Conservation (phyloP, 805 yeast species). For the Alloascoidea africana region DNA sequence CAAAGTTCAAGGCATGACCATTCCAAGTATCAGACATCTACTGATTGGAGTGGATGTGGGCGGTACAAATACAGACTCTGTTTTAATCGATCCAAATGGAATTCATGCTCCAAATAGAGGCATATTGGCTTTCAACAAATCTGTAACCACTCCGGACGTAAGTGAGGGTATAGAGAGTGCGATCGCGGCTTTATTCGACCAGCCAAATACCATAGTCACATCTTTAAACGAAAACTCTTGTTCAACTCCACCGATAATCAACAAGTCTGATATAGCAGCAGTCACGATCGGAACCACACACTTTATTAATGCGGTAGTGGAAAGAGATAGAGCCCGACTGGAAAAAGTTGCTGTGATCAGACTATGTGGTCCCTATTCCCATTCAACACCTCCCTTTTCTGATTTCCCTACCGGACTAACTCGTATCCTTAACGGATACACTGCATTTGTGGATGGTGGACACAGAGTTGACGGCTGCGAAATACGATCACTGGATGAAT, state of each 20-base stretch:
- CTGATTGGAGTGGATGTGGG: slow-evolving; percentile 36
- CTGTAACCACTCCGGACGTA: slow-evolving; percentile 28
- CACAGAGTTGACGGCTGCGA: slow-evolving; percentile 26
- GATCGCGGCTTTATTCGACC: slow-evolving; percentile 18
- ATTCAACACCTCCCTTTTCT: slow-evolving; percentile 23
- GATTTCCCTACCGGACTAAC: slow-evolving; percentile 27
- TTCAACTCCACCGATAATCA: slow-evolving; percentile 8
- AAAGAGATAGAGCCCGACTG: slow-evolving; percentile 25
- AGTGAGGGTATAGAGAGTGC: slow-evolving; percentile 27
- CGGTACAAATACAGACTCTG: slow-evolving; percentile 36
- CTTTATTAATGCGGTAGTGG: slow-evolving; percentile 34
- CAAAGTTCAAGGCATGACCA: too few relatives aligned
- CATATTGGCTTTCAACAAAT: slow-evolving; percentile 26
- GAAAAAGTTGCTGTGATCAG: slow-evolving; percentile 32
- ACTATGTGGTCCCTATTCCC: slow-evolving; percentile 27
- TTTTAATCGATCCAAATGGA: slow-evolving; percentile 23
- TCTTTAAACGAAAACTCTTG: too few relatives aligned
- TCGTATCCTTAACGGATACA: slow-evolving; percentile 20
- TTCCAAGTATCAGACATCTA: too few relatives aligned
- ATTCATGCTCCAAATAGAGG: slow-evolving; percentile 15
- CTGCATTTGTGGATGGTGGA: slow-evolving; percentile 25
- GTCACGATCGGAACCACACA: slow-evolving; percentile 38
- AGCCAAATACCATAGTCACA: too few relatives aligned
- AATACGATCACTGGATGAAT: slow-evolving; percentile 19
- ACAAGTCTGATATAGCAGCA: slow-evolving; percentile 20